phyloP scores from a whole-genome alignment of 129 eudicot genomes.

The Flaveria brownii region DNA sequence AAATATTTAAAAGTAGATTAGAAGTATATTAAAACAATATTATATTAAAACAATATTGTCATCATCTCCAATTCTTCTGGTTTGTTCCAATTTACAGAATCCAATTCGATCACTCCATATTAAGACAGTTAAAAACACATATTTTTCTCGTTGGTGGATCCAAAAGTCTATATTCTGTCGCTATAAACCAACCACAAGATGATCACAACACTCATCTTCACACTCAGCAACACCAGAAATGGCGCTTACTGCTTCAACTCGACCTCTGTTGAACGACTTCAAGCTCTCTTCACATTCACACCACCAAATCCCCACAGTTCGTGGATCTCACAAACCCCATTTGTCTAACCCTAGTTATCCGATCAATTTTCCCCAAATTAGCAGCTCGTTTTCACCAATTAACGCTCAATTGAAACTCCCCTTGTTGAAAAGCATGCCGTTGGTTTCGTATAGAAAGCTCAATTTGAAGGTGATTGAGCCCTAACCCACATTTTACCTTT shows the following conservation, averaged over 20 bases:
- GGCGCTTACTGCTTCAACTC: conserved; percentile 43
- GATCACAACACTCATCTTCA: conserved; percentile 32
- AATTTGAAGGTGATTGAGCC: conserved; percentile 40
- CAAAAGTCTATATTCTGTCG: conserved; percentile 13
- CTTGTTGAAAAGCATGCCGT: conserved; percentile 30
- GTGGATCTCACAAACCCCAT: conserved; percentile 6
- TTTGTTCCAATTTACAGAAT: conserved; percentile 7
- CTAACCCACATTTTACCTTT: conserved; percentile 18
- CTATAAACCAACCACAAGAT: conserved; percentile 43
- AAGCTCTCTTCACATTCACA: conserved; percentile 34
- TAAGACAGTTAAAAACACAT: not conserved
- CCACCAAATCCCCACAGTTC: conserved; percentile 8
- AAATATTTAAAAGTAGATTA: too few relatives aligned
- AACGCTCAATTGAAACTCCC: conserved; percentile 23
- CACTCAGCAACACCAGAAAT: conserved; percentile 26
- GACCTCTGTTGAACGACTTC: conserved; percentile 35
- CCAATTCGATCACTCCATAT: not conserved
- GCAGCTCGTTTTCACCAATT: conserved; percentile 31
- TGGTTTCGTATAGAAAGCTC: conserved; percentile 18
- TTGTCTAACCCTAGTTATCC: conserved; percentile 15
- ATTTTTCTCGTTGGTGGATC: not conserved
- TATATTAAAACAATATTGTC: not conserved
- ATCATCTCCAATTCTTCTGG: not conserved
- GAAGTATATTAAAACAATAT: too few relatives aligned
- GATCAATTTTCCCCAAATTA: conserved; percentile 33